Conservation (phyloP, 108 stramenopile species). For the Skeletonema menzelii region DNA sequence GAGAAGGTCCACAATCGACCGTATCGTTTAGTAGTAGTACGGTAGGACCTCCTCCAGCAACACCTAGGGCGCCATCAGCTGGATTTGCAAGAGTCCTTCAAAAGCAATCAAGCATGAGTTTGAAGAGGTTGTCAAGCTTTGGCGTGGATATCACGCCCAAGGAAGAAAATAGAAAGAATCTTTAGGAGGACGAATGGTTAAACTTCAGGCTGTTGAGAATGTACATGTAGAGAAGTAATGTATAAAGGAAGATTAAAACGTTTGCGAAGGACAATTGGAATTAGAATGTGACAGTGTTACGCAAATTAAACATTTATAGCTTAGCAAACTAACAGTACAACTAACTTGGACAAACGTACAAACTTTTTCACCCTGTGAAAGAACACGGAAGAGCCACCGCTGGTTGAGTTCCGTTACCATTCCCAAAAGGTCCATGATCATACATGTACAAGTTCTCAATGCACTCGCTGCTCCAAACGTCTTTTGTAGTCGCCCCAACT, state of each 20-base stretch:
- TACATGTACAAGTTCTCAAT: not conserved
- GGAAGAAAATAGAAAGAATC: not conserved
- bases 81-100: conserved; percentile 29
- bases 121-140: conserved; percentile 13
- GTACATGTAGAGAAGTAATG: no score
- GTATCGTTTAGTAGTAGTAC: not conserved
- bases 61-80: not conserved
- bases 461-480: not conserved
- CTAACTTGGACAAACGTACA: not conserved
- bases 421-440: not conserved
- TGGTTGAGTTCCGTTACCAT: not conserved
- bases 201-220: not conserved
- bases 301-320: not conserved
- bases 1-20: not conserved
- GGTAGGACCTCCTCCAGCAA: not conserved
- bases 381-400: not conserved
- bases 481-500: not conserved
- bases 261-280: not conserved
- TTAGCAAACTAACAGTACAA: not conserved
- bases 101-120: conserved; percentile 22
- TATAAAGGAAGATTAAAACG: not conserved
- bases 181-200: not conserved
- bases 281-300: not conserved
- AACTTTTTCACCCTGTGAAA: not conserved
- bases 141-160: conserved; percentile 10